Evolutionary conservation across 2,329 filamentous ascomycete species (phyloP), one percentile per base, ranked within the genome.

Genomic region (Magnaporthiopsis incrustans): DNA sequence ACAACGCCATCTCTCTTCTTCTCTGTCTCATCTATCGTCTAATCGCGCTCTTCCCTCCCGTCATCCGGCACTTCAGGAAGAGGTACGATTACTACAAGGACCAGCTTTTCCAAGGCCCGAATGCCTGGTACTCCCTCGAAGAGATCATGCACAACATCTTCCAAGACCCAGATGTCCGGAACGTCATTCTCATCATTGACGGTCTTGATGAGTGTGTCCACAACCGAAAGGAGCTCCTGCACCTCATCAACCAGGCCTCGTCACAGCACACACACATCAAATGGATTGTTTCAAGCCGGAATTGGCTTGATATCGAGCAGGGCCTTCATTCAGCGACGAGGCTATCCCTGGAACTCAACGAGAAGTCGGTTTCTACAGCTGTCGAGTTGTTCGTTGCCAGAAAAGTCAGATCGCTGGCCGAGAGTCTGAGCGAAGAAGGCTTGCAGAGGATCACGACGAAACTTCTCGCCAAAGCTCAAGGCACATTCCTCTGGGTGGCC

Each of bases 201-300:
- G 79, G 76, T 2, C 76, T 83, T 0, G 78, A 84, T 65, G 79
- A 83, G 67, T 83, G 79, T 66, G 59, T 35, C 15, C 32, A 62
- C 30, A 33, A 18, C 1, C 56, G 50, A 30, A 1, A 30, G 26
- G 4, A 62, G 25, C 33, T 64, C 8, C 3, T 59, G 22, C 14
- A 59, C 11, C 33, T 64, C 25, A 64, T 64, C 7, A 61, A 59
- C 38, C 65, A 22, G 50, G 66, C 61, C 12, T 64, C 68, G 26
- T 60, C 30, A 4, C 58, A 67, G 26, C 65, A 65, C 30, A 8
- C 63, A 0, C 66, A 66, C 4, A 65, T 68, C 8, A 68, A 65
- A 32, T 69, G 67, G 30, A 65, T 61, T 69, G 57, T 69, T 15
- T 69, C 68, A 30, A 66, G 66, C 62, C 66, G 68, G 33, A 56